phyloP scores from a whole-genome alignment of 2,329 filamentous ascomycete species.

The Diaporthe velutina region DNA sequence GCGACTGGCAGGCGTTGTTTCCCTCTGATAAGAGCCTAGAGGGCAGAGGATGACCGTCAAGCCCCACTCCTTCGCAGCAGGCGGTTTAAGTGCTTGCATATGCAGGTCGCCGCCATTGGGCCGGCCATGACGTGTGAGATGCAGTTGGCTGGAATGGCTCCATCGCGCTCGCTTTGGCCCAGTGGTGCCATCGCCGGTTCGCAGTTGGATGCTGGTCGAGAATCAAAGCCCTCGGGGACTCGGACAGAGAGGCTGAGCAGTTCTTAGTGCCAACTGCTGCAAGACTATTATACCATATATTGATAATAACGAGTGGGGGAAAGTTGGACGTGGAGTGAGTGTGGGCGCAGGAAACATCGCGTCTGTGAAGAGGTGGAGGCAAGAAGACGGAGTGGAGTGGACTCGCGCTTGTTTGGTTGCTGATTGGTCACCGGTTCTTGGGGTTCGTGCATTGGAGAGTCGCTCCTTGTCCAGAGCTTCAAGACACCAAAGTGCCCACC shows the following conservation, averaged over 20 bases:
- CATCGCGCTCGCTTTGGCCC: conserved; percentile 6
- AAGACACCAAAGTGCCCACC: neutral
- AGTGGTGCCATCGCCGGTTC: neutral
- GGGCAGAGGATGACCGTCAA: neutral
- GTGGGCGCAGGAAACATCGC: neutral
- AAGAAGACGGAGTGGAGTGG: neutral
- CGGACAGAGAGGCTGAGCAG: conserved; percentile 7
- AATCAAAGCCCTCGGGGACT: neutral
- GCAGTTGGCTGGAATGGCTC: conserved; percentile 30
- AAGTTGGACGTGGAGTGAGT: neutral
- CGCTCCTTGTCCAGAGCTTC: neutral
- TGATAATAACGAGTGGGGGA: neutral
- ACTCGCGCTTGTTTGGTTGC: neutral
- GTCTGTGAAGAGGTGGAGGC: neutral
- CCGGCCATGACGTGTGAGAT: conserved; percentile 37
- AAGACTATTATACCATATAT: neutral
- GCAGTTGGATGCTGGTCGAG: neutral
- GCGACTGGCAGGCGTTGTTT: neutral
- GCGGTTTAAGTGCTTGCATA: conserved; percentile 41
- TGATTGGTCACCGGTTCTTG: conserved; percentile 6
- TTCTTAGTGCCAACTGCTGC: conserved; percentile 18
- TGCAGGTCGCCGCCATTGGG: conserved; percentile 31
- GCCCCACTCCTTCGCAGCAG: conserved; percentile 35
- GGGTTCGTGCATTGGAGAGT: neutral
- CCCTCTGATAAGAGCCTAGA: neutral